Conservation (phyloP, 1,139 yeast genomes). For the Protomyces inouyei region DNA sequence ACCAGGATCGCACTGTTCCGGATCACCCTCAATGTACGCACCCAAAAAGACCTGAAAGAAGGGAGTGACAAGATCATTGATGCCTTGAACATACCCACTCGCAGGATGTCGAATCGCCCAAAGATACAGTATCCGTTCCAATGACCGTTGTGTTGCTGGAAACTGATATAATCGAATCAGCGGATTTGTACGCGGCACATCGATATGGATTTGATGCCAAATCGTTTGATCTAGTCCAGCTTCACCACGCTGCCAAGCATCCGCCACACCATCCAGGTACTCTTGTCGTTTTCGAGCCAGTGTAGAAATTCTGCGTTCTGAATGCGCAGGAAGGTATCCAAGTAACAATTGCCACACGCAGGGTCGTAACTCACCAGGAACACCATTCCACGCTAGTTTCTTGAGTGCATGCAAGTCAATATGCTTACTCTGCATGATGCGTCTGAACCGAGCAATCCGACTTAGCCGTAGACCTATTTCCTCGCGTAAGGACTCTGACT, state of each 20-base stretch:
- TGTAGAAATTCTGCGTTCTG: slow-evolving; percentile 65
- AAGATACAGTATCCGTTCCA: slow-evolving; percentile 74
- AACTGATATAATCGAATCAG: slow-evolving; percentile 65
- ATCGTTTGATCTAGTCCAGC: slow-evolving; percentile 56
- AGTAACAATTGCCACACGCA: slow-evolving; percentile 81
- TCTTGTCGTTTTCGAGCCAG: slow-evolving; percentile 78
- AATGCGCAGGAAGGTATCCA: slow-evolving; percentile 86
- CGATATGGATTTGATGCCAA: slow-evolving; percentile 95
- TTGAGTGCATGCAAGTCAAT: slow-evolving; percentile 66
- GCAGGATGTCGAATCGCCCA: slow-evolving; percentile 99
- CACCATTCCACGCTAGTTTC: slow-evolving; percentile 88
- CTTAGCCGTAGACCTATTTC: slow-evolving; percentile 56
- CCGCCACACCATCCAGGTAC: slow-evolving; percentile 65
- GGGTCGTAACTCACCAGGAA: slow-evolving; percentile 77
- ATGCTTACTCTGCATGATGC: slow-evolving; percentile 55
- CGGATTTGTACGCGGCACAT: slow-evolving; percentile 92
- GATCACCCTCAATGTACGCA: slow-evolving; percentile 55
- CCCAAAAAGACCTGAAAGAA: slow-evolving; percentile 81
- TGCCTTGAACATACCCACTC: slow-evolving; percentile 98
- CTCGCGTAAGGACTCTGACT: slow-evolving; percentile 36
- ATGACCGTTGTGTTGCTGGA: slow-evolving; percentile 64
- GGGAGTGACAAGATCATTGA: slow-evolving; percentile 90
- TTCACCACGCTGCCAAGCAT: slow-evolving; percentile 46
- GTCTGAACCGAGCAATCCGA: slow-evolving; percentile 63
- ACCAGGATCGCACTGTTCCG: slow-evolving; percentile 58